Evolutionary conservation across 2,329 filamentous ascomycete species (phyloP).

Genomic region (Talaromyces sp.): DNA sequence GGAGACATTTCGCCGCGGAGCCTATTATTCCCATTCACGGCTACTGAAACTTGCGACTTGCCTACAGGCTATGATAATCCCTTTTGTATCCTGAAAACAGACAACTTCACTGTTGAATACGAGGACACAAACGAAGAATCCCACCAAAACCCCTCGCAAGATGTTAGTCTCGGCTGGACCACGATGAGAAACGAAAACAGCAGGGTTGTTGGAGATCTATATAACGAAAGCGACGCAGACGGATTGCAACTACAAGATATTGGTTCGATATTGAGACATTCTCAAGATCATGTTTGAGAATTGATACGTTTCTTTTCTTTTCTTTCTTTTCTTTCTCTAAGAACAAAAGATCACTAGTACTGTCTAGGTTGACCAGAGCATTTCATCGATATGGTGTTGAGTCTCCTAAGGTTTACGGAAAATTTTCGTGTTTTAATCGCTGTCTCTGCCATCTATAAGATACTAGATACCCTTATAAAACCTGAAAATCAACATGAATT

Average conservation of each 20-base stretch:
- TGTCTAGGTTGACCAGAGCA: no score
- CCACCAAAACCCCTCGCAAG: not conserved
- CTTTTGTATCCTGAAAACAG: conserved; percentile 10
- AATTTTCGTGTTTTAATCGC: not conserved
- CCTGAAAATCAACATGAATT: not conserved
- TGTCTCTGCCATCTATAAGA: not conserved
- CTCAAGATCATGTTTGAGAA: not conserved
- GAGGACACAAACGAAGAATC: conserved; percentile 2
- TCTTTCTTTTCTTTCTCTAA: not conserved
- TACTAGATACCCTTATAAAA: not conserved
- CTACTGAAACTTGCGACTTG: not conserved
- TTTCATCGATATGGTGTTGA: not conserved
- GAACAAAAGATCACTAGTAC: no score
- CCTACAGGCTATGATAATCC: not conserved
- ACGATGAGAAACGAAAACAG: not conserved
- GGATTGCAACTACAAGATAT: conserved; percentile 11
- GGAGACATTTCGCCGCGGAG: not conserved
- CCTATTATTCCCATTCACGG: not conserved
- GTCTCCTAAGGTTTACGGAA: not conserved
- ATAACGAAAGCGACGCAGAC: conserved; percentile 6
- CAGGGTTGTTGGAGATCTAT: not conserved
- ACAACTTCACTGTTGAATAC: conserved; percentile 11
- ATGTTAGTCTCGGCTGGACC: conserved; percentile 1
- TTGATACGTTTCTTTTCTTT: not conserved
- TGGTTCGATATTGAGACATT: conserved; percentile 10